Evolutionary conservation across 2,329 filamentous ascomycete species (phyloP), one percentile per base, ranked within the genome.

Genomic region (Fusarium sp.): DNA sequence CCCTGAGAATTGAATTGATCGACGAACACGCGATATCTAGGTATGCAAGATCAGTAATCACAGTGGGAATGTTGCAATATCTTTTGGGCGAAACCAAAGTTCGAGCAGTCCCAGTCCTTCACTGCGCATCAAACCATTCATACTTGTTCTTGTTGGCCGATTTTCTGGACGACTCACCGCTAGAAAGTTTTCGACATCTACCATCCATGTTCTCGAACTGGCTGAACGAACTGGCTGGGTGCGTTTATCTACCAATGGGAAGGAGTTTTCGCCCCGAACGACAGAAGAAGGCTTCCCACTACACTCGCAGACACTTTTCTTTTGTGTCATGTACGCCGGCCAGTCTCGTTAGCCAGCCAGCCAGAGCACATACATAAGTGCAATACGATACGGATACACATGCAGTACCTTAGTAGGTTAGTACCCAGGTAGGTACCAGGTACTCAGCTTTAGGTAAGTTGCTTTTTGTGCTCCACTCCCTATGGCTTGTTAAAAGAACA

Each of bases 161-260:
- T 40, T 59, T 30, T 42, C 32, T 43, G 53, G 54, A 22, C 29
- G 22, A 55, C 60, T 72, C 68, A 74, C 69, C 71, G 63, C 71
- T 52, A 51, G 40, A 57, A 59, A 64, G 49, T 25, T 57, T 49
- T 34, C 55, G 53, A 40, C 67, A 50, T 30, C 9, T 57, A 29
- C 14, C 43, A 49, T 16, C 25, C 20, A 45, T 27, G 18, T 46
- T 25, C 22, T 40, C 53, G 27, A 46, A 52, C 38, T 24, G 59
- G 32, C 57, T 55, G 54, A 68, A 44, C 34, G 43, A 22, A 10
- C 25, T 11, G 18, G 30, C 27, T 45, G 14, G 55, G 15, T 42
- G 8, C 20, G 32, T 18, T 29, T 6, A 54, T 25, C 16, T 63
- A 27, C 27, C 24, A 55, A 34, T 46, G 6, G 25, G 30, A 44